Conservation (phyloP, 1,284 basidiomycete genomes). For the Rhodotorula mucilaginosa region DNA sequence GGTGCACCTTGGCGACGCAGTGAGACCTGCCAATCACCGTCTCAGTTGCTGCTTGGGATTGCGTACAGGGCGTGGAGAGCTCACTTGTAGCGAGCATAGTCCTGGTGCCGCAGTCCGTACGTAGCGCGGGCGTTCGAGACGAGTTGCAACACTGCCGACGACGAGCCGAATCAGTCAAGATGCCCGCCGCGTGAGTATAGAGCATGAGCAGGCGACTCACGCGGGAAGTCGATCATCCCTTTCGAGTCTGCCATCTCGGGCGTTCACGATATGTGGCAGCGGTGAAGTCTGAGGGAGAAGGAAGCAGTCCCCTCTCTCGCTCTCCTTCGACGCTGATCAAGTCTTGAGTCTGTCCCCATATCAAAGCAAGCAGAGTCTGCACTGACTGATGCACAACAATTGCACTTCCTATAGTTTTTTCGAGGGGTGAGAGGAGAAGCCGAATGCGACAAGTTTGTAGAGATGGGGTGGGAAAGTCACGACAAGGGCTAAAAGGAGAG, state of each 20-base stretch:
- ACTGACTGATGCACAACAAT: neutral
- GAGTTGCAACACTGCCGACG: slow-evolving; percentile 47
- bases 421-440: neutral
- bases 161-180: neutral
- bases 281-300: too few species aligned
- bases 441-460: neutral
- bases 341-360: too few species aligned
- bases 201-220: neutral
- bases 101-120: slow-evolving; percentile 42
- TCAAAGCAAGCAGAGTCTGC: too few species aligned
- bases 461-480: neutral
- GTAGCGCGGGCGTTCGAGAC: slow-evolving; percentile 40
- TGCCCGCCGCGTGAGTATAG: too few species aligned
- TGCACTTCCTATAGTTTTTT: neutral
- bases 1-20: slow-evolving; percentile 39
- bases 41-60: too few species aligned
- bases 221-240: neutral
- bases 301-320: too few species aligned
- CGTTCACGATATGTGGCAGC: too few species aligned
- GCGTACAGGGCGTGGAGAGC: neutral
- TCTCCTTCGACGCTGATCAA: too few species aligned
- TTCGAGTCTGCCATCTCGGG: neutral
- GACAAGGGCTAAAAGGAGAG: neutral
- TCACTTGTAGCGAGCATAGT: slow-evolving; percentile 42
- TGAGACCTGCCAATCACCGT: slow-evolving; percentile 21